Base-by-base conservation (phyloP, 768 basidiomycete genomes). In the Serendipita sp. region DNA sequence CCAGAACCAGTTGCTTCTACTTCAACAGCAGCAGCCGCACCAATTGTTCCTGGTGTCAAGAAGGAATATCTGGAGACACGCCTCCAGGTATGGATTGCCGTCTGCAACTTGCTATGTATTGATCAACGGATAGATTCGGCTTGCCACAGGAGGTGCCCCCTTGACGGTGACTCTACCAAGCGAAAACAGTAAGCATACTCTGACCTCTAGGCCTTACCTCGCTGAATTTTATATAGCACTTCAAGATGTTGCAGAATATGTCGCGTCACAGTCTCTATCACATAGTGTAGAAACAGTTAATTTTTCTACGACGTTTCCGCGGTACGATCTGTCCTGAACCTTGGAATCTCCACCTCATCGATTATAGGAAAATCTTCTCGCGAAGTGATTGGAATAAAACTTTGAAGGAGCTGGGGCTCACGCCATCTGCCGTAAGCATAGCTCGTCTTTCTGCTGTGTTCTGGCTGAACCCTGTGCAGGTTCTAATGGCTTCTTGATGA, bases 41-140 rank as follows among this genome's bases (percentile, higher is more conserved):
- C 77, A 3, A 74, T 79, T 1, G 70, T 76, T 18, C 73, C 75
- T 24, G 67, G 69, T 0, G 76, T 84, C 3, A 83, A 88, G 24
- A 86, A 82, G 68, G 91, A 95, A 64, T 92, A 86, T 72, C 85
- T 84, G 63, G 86, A 92, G 70, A 93, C 95, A 2, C 78, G 95
- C 65, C 77, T 98, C 63, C 95, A 78, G 71, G 74, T 74, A 51
- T 64, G 38, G 70, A 24, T 24, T 63, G 4, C n/a, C 24, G n/a
- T 53, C 38, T 35, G n/a, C 24, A 24, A 51, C 54, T 24, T 15
- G 16, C 15, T 16, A 16, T 47, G 47, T 30, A 5, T 38, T 54
- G 30, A 2, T 45, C 30, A 15, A 3, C 53, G 51, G 34, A 53
- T 54, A 95, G 75, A 92, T 96, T 66, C 83, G 95, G 30, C 75